These are phyloP conservation scores for Trichoderma brevicompactum DNA, from an alignment of 2,329 filamentous ascomycete species.

Conservation along the genomic window DNA sequence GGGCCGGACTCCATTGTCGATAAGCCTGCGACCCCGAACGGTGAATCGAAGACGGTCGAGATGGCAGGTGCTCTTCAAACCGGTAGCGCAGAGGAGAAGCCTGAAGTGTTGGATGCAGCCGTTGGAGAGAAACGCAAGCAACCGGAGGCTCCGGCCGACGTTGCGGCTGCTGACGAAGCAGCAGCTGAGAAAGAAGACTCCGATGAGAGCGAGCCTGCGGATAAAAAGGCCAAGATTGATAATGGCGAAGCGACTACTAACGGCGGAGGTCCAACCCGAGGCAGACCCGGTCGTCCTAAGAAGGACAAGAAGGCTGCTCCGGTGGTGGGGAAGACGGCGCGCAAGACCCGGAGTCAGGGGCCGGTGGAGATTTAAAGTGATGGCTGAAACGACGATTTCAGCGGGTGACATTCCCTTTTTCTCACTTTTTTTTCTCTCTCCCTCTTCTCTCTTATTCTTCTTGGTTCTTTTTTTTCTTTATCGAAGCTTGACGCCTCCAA, in stretches of 20 bases:
- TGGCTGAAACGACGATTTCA: background rate
- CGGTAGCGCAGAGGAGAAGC: constrained; percentile 6
- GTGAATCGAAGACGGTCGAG: constrained; percentile 29
- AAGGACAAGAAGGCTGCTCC: constrained; percentile 46
- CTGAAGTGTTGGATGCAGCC: constrained; percentile 27
- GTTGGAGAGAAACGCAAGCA: constrained; percentile 49
- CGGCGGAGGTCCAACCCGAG: constrained; percentile 32
- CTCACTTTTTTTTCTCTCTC: background rate
- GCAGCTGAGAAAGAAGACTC: constrained; percentile 35
- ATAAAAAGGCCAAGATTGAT: constrained; percentile 50
- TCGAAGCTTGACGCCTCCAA: background rate
- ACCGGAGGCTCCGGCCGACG: constrained; percentile 35
- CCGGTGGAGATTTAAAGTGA: constrained; percentile 38
- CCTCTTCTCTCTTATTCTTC: background rate
- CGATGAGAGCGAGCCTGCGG: constrained; percentile 38
- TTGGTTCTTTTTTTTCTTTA: background rate
- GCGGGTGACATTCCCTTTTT: background rate
- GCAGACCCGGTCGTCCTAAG: constrained; percentile 40
- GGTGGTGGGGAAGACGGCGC: constrained; percentile 43
- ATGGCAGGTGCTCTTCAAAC: constrained; percentile 30
- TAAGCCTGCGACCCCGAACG: constrained; percentile 26
- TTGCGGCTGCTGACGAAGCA: constrained; percentile 35
- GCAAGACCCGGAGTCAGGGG: constrained; percentile 52
- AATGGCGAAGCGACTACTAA: constrained; percentile 36
- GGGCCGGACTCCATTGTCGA: constrained; percentile 28